Evolutionary conservation across 208 protist species (phyloP).

Genomic region (Leishmania turanica): DNA sequence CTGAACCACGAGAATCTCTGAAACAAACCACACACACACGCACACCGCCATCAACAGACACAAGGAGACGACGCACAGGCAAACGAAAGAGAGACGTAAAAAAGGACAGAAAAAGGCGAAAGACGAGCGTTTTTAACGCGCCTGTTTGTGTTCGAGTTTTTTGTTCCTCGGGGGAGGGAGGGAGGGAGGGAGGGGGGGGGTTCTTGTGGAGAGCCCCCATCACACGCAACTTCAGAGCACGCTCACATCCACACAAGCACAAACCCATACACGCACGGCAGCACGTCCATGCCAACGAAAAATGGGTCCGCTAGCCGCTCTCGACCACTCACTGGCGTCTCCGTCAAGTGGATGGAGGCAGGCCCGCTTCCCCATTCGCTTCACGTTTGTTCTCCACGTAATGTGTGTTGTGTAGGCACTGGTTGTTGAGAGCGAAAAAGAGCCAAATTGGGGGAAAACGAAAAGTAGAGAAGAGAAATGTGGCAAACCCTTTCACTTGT

Average conservation of each 20-base stretch:
- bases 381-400: neutral
- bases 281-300: neutral
- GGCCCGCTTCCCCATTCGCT: neutral
- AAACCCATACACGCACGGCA: neutral
- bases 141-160: neutral
- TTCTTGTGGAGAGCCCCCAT: neutral
- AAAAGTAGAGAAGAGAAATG: neutral
- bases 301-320: neutral
- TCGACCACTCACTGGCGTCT: neutral
- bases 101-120: neutral
- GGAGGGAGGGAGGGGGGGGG: neutral
- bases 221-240: neutral
- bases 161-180: neutral
- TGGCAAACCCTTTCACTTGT: neutral
- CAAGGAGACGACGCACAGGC: neutral
- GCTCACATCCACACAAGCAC: neutral
- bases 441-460: neutral
- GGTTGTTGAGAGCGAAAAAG: neutral
- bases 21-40: neutral
- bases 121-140: neutral
- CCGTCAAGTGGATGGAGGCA: neutral
- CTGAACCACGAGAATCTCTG: neutral
- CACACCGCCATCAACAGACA: neutral
- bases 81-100: neutral
- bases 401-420: neutral